Base-by-base conservation (phyloP, 805 yeast species). In the Ogataea dorogensis region DNA sequence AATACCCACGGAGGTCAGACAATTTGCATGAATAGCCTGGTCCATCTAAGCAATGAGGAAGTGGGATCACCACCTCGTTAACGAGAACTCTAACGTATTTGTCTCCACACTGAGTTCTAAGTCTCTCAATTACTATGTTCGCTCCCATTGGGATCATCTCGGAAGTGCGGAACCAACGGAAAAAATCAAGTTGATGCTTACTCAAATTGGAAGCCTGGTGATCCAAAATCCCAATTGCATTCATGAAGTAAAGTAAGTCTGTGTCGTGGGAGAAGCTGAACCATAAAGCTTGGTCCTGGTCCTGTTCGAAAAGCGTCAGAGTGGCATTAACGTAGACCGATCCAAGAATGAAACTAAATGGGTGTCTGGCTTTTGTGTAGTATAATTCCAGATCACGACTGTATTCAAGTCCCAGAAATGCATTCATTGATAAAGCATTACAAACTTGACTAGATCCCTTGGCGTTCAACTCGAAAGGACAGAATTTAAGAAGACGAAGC, bases 251-350 rank as follows among this genome's bases (percentile, higher is more conserved):
- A 44, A 77, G 65, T 26, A 85, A 59, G 44, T 81, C 82, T 24
- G 81, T 73, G 55, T 86, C 95, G 53, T 86, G 95, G 11, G 86
- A 69, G 64, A 85, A 81, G 46, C 78, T 81, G 47, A 83, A 67
- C 68, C 81, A 80, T 30, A 83, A 65, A 58, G 74, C 43, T 28
- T 50, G 47, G 7, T 35, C 22, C n/a, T 25, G 30, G 9, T 36
- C 43, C 32, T 57, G 50, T 24, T 54, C 50, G 31, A 56, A 40
- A 7, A 54, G 43, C 3, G 43, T 42, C 25, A 54, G 36, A 13
- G 74, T 69, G 9, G 66, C 59, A 48, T 75, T 80, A 8, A 75
- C 68, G 60, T 74, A 73, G 7, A 78, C 76, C 1, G 79, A 70
- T 2, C 91, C 93, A 24, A 79, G 67, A 3, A 78, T 70, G 17